Evolutionary conservation across 179 eudicot species (phyloP), one percentile per base, ranked within the genome.

Genomic region (Heliamphora pulchella): DNA sequence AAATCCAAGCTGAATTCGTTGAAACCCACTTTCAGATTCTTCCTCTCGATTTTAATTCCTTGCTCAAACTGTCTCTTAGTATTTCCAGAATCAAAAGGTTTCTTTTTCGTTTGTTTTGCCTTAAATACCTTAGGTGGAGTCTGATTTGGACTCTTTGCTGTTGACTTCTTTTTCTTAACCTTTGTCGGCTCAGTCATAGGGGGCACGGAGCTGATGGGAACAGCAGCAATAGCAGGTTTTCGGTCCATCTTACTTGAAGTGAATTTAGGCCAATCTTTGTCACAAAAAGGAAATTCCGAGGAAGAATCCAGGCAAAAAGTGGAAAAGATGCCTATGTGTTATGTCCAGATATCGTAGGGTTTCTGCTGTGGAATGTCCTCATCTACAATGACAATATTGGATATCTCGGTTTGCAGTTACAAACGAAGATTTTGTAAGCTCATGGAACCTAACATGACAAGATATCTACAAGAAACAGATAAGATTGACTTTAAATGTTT

Each of bases 281-380:
- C 39, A 81, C 63, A 18, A 87, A 71, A 72, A 81, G 57, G 11
- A 78, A 85, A 66, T 48, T 84, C 39, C 84, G 84, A 2, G 84
- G 85, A 63, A 82, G 82, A 81, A 83, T 82, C 89, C 86, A 87
- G 15, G 87, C 78, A 74, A 86, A 90, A 48, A 66, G 84, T 8
- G 91, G 86, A 71, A 58, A 74, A 5, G 87, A 80, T 18, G 85
- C 80, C 57, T 75, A 80, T 84, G 78, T 75, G 81, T 83, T 78
- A 43, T 83, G 79, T 50, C 88, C 87, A 22, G 89, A 79, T 57
- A 89, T 80, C 71, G 80, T 76, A 1, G 90, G 84, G 81, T 85
- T 84, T 76, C 62, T 77, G 31, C 84, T 80, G 1, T 85, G 84
- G 50, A 73, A 86, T 58, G 87, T 79, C 47, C 87, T 88, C 87